Percentiles rank a stretch among this genome's conserved stretches.
Evolutionary conservation across 177 flowering plant species (phyloP).

Genomic region (Vitis hybrid): DNA sequence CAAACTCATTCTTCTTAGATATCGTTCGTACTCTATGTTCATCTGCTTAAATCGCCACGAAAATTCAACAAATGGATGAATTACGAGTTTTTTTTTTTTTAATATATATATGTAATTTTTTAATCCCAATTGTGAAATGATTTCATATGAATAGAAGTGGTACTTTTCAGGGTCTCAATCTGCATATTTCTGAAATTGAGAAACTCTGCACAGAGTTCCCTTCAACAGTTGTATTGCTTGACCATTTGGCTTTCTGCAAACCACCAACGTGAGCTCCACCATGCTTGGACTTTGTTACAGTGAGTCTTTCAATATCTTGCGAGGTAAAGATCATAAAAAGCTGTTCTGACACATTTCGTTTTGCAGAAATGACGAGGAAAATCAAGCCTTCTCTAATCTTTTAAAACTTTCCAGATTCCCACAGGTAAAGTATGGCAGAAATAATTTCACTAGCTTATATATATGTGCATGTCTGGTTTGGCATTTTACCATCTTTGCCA

Average conservation of each 20-base stretch:
- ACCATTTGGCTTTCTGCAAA: conserved; percentile 91
- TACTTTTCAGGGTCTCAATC: conserved; percentile 69
- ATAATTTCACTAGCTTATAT: too few relatives aligned
- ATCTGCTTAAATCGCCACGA: too few relatives aligned
- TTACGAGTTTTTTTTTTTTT: too few relatives aligned
- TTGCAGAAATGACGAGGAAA: conserved; percentile 69
- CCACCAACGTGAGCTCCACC: conserved; percentile 62
- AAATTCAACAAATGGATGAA: too few relatives aligned
- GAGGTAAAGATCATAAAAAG: conserved; percentile 1
- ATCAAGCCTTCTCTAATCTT: conserved; percentile 48
- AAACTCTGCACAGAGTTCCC: conserved; percentile 82
- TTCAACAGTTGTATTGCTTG: conserved; percentile 72
- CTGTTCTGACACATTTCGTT: conserved; percentile 3
- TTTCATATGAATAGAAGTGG: not conserved
- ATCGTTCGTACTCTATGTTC: too few relatives aligned
- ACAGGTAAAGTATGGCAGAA: conserved; percentile 44
- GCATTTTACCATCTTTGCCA: too few relatives aligned
- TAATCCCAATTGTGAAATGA: too few relatives aligned
- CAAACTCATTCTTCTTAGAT: too few relatives aligned
- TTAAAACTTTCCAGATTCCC: conserved; percentile 74
- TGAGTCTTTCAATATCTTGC: conserved; percentile 2
- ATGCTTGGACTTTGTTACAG: not conserved
- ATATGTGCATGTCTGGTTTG: too few relatives aligned
- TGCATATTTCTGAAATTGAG: conserved; percentile 78
- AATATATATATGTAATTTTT: too few relatives aligned